Evolutionary conservation across 176 grass and related monocot species (phyloP), one percentile per base, ranked within the genome.

Genomic region (Lolium perenne): DNA sequence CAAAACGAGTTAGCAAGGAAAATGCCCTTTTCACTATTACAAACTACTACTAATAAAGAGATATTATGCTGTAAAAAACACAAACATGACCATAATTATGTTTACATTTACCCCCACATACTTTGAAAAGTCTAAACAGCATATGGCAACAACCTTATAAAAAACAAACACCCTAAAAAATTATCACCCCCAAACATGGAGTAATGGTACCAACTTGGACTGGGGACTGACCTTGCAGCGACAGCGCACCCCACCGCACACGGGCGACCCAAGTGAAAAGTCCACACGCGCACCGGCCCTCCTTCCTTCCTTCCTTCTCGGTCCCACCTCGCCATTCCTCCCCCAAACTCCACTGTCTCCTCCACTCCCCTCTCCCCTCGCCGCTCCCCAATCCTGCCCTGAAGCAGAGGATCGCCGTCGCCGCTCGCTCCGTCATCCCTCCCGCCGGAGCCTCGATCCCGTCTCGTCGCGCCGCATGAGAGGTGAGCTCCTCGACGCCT

Each of bases 401-500:
- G 47, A 15, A 65, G 10, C 18, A 18, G 38, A 46, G 51, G 38
- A 21, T 53, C 72, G 45, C 38, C 81, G 5, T 56, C 38, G 54
- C 38, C 8, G 63, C 50, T 35, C 12, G 32, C 35, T n/a, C 2
- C 7, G 38, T 13, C 4, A 47, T 47, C 46, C 46, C 8, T 47
- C 46, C 7, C 46, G 53, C 38, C 1, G 16, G 35, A 74, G 22
- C 69, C 15, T 47, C 54, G 16, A 73, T 12, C 67, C 22, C 22
- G 51, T 64, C 29, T 54, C 48, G 48, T 21, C 47, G 48, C 17
- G 47, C 29, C 38, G 9, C 54, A 47, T 73, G 54, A 74, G 82
- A 73, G 82, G 82, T 74, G 40, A 83, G 82, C n/a, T 43, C 20
- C 82, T 83, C 40, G 9, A 7, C 66, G 41, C 32, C 13, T 12